Conservation (phyloP, 805 yeast genomes). For the Ogataea polymorpha region DNA sequence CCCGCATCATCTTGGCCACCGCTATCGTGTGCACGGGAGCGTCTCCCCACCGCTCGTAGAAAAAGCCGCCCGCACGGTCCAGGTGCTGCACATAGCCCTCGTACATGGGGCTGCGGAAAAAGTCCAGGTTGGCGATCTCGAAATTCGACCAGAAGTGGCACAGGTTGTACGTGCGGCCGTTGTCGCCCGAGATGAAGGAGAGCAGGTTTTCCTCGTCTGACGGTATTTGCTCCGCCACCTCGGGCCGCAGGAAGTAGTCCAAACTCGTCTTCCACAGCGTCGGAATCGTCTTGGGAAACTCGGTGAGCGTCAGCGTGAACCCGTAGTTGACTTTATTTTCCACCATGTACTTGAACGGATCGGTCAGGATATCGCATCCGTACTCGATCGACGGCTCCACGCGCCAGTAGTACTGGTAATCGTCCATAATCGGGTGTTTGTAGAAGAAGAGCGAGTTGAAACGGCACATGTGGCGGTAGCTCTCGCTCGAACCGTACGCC, state of each 20-base stretch:
- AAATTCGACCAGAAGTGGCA: slow-evolving; percentile 87
- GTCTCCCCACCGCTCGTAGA: slow-evolving; percentile 91
- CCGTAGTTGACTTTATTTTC: slow-evolving; percentile 49
- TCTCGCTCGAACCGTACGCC: slow-evolving; percentile 61
- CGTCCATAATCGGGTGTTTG: slow-evolving; percentile 48
- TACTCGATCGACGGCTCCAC: slow-evolving; percentile 55
- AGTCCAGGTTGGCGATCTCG: slow-evolving; percentile 67
- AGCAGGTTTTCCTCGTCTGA: slow-evolving; percentile 39
- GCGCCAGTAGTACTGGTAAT: slow-evolving; percentile 60
- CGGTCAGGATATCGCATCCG: slow-evolving; percentile 51
- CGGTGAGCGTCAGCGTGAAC: slow-evolving; percentile 51
- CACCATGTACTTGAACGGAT: slow-evolving; percentile 52
- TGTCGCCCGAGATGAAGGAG: slow-evolving; percentile 63
- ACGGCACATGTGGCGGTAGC: slow-evolving; percentile 72
- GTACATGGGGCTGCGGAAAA: slow-evolving; percentile 58
- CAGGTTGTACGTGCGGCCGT: slow-evolving; percentile 59
- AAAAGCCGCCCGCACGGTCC: slow-evolving; percentile 74
- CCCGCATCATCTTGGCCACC: slow-evolving; percentile 45
- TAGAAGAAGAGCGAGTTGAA: slow-evolving; percentile 50
- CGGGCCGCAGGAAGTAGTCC: slow-evolving; percentile 37
- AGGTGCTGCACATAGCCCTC: slow-evolving; percentile 57
- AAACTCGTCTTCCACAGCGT: slow-evolving; percentile 49
- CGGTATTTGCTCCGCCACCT: slow-evolving; percentile 18
- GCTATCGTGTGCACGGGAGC: slow-evolving; percentile 52
- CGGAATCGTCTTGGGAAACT: slow-evolving; percentile 47